A percentile compares a stretch with the other conserved stretches of the same genome.
Evolutionary conservation across 805 yeast genomes (phyloP).

Genomic region (Pichia ethanolica): DNA sequence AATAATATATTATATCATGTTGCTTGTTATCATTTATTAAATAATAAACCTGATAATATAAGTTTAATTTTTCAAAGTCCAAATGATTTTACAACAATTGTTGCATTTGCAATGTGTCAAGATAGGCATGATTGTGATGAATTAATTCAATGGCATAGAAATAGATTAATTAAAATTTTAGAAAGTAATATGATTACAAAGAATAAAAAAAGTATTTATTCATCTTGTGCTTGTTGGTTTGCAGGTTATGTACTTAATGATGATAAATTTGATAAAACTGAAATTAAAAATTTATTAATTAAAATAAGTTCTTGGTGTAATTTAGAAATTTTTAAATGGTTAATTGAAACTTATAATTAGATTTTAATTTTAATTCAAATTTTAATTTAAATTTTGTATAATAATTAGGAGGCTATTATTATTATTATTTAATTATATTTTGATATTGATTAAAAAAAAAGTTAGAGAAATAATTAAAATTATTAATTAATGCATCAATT

Average conservation of each 20-base stretch:
- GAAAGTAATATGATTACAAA: constrained; percentile 6
- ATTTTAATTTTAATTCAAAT: too few species aligned
- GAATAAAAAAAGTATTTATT: constrained; percentile 6
- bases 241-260: constrained; percentile 6
- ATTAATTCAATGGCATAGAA: constrained; percentile 31
- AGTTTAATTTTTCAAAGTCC: constrained; percentile 6
- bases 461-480: too few species aligned
- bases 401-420: too few species aligned
- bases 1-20: constrained; percentile 5
- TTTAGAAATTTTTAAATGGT: constrained; percentile 8
- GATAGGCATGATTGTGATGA: constrained; percentile 17
- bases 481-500: too few species aligned
- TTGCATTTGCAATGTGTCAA: constrained; percentile 9
- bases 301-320: constrained; percentile 6
- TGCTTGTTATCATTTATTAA: constrained; percentile 4
- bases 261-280: background rate
- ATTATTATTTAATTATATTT: too few species aligned
- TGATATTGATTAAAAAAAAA: too few species aligned
- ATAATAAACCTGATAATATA: constrained; percentile 4
- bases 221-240: constrained; percentile 6
- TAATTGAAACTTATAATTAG: background rate
- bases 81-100: constrained; percentile 6
- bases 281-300: background rate
- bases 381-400: too few species aligned
- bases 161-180: constrained; percentile 24